These are phyloP conservation scores for Jatropha podagrica DNA, from an alignment of 441 rosid species.

Conservation along the genomic window DNA sequence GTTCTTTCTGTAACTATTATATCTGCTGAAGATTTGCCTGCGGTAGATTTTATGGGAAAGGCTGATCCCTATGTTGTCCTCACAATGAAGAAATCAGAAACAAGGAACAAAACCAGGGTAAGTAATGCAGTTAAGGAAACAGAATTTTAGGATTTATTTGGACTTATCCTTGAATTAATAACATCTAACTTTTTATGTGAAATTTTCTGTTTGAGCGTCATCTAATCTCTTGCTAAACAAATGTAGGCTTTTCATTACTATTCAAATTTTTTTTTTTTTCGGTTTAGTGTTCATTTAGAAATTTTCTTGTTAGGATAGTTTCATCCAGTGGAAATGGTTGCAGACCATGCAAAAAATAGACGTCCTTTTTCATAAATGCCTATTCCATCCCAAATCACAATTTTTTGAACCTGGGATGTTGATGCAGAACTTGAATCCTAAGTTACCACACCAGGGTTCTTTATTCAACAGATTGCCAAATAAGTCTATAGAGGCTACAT, in stretches of 20 bases:
- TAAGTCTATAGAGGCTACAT: not conserved
- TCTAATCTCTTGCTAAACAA: not conserved
- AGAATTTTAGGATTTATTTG: not conserved
- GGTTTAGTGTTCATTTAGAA: not conserved
- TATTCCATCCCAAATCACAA: not conserved
- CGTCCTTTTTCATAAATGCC: not conserved
- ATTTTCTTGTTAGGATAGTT: not conserved
- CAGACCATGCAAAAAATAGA: not conserved
- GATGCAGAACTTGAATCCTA: too few relatives aligned
- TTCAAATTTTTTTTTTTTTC: not conserved
- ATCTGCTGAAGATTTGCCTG: slow-evolving; percentile 90
- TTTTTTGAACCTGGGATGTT: not conserved
- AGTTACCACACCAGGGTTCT: too few relatives aligned
- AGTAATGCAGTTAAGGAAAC: slow-evolving; percentile 19
- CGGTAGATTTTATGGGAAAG: slow-evolving; percentile 79
- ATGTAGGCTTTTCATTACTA: not conserved
- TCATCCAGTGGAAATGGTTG: not conserved
- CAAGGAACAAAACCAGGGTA: slow-evolving; percentile 85
- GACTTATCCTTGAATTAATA: not conserved
- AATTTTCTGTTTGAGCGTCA: not conserved
- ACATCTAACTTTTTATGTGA: not conserved
- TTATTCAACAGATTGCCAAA: too few relatives aligned
- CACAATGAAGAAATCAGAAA: slow-evolving; percentile 79
- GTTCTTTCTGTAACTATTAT: slow-evolving; percentile 77
- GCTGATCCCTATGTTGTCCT: slow-evolving; percentile 94